These are phyloP conservation scores for Hysterium pulicare DNA, from an alignment of 2,329 filamentous ascomycete species.

Conservation along the genomic window DNA sequence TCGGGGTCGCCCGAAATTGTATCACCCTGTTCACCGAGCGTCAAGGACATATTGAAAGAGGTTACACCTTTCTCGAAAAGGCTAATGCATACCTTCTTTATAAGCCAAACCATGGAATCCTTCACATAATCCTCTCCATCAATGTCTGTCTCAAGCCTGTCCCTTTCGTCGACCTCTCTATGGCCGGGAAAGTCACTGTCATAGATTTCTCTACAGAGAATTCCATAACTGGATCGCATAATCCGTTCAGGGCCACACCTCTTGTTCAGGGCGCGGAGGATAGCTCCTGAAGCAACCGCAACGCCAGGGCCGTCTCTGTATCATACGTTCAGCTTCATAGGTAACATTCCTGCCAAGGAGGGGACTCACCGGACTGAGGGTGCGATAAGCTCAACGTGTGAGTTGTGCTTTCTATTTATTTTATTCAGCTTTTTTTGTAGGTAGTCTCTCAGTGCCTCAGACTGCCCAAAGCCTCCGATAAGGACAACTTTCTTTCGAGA, in stretches of 20 bases:
- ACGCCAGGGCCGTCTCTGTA: slow-evolving; percentile 2
- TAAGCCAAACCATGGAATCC: slow-evolving; percentile 1
- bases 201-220: slow-evolving; percentile 9
- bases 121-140: slow-evolving; percentile 3
- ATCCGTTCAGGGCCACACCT: slow-evolving; percentile 21
- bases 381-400: slow-evolving; percentile 8
- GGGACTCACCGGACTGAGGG: slow-evolving; percentile 8
- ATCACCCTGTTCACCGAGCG: not conserved
- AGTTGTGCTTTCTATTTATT: slow-evolving; percentile 1
- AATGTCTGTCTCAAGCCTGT: not conserved
- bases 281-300: slow-evolving; percentile 28
- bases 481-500: slow-evolving; percentile 26
- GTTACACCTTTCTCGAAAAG: slow-evolving; percentile 1
- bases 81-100: slow-evolving; percentile 1
- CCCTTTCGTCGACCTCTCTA: slow-evolving; percentile 1
- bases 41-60: slow-evolving; percentile 1
- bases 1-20: slow-evolving; percentile 1
- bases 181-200: slow-evolving; percentile 1
- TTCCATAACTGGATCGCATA: slow-evolving; percentile 27
- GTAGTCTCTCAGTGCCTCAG: slow-evolving; percentile 19
- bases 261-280: slow-evolving; percentile 29
- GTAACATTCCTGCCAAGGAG: slow-evolving; percentile 1
- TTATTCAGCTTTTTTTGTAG: slow-evolving; percentile 8
- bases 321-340: slow-evolving; percentile 14
- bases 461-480: slow-evolving; percentile 31